These are phyloP conservation scores for Rhodotorula sp. DNA, from an alignment of 1,284 basidiomycete species.

Conservation along the genomic window DNA sequence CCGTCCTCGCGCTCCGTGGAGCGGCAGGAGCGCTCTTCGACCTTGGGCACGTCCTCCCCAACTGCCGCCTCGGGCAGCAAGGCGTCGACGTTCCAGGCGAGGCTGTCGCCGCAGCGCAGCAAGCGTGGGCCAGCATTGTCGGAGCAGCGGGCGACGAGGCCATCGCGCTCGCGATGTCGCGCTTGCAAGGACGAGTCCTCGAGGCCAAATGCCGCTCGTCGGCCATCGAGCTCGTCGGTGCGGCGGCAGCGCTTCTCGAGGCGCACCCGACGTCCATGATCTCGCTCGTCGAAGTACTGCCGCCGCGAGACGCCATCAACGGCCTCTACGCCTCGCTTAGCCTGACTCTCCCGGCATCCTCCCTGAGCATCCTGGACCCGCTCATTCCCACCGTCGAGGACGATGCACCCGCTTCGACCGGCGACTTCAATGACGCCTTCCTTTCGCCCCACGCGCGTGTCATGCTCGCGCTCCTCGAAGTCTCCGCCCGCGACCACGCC, in stretches of 20 bases:
- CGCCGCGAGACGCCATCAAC: neutral
- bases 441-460: conserved; percentile 67
- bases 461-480: conserved; percentile 62
- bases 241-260: conserved; percentile 5
- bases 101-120: conserved; percentile 24
- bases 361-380: conserved; percentile 44
- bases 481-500: conserved; percentile 65
- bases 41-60: conserved; percentile 21
- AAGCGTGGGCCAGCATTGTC: conserved; percentile 12
- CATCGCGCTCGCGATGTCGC: neutral
- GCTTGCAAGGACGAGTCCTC: neutral
- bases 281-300: conserved; percentile 9
- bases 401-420: conserved; percentile 37
- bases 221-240: conserved; percentile 23
- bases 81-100: conserved; percentile 12
- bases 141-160: neutral
- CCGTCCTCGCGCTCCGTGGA: neutral
- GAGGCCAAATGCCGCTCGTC: neutral
- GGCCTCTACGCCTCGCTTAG: conserved; percentile 1
- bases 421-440: conserved; percentile 56
- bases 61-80: neutral
- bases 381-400: conserved; percentile 50
- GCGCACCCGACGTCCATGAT: neutral
- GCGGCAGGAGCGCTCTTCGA: conserved; percentile 10
- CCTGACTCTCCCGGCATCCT: conserved; percentile 28